Conservation (phyloP, 495 filamentous ascomycete genomes). For the Stereocaulon alpinum region DNA sequence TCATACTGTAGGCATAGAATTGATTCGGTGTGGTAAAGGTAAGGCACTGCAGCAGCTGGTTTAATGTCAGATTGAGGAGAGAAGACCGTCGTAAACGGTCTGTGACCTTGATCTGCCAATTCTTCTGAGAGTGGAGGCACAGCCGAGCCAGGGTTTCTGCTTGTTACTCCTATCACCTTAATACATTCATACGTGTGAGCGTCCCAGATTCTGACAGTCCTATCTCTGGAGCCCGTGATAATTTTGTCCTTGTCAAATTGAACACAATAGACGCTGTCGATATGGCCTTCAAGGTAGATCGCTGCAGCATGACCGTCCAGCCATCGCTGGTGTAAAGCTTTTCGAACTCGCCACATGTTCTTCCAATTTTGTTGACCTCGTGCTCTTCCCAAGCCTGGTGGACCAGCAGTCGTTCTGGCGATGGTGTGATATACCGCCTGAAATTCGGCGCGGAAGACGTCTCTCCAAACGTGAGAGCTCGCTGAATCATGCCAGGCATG, state of each 20-base stretch:
- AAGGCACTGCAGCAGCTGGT: neutral
- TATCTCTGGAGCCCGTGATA: conserved; percentile 90
- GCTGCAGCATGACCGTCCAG: conserved; percentile 62
- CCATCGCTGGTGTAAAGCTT: conserved; percentile 70
- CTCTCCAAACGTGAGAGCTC: conserved; percentile 62
- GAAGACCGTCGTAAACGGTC: conserved; percentile 15
- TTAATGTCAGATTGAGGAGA: conserved; percentile 3
- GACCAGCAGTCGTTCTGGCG: conserved; percentile 17
- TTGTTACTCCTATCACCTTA: conserved; percentile 41
- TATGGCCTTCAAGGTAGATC: conserved; percentile 83
- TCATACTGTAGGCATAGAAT: conserved; percentile 95
- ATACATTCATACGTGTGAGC: conserved; percentile 72
- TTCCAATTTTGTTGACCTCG: conserved; percentile 65
- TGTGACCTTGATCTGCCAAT: conserved; percentile 5
- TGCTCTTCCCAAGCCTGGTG: conserved; percentile 40
- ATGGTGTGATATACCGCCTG: conserved; percentile 3
- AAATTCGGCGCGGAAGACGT: conserved; percentile 63
- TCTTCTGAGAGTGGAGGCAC: conserved; percentile 10
- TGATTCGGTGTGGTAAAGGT: conserved; percentile 64
- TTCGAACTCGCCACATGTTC: conserved; percentile 65
- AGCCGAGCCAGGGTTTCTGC: conserved; percentile 7
- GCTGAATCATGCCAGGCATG: conserved; percentile 51
- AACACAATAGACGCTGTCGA: conserved; percentile 91
- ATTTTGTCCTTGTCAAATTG: conserved; percentile 97
- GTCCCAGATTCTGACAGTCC: conserved; percentile 92